Base-by-base conservation (phyloP, 768 basidiomycete genomes). In the Termitomyces sp. region DNA sequence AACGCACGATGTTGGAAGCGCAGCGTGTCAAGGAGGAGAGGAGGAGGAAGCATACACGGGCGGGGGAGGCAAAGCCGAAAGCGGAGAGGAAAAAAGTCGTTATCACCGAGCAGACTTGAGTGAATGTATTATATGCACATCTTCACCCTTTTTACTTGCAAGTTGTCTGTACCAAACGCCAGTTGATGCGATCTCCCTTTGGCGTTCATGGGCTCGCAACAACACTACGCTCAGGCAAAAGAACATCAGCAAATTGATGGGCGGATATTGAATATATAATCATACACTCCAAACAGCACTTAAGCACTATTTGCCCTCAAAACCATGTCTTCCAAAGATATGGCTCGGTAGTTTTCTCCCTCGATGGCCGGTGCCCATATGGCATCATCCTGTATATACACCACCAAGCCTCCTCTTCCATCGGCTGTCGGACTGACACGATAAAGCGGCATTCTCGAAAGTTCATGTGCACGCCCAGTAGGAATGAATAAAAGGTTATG, bases 331-430 rank as follows among this genome's bases (percentile, higher is more conserved):
- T 96, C 93, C 67, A 98, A 70, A 9, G 85, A 76, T 28, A 98
- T 85, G 3, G 95, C 94, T 57, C 80, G 76, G 68, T 85, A 91
- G 14, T 81, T 78, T 17, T 85, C 84, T 53, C 76, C 83, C 35
- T 71, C 69, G 1, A 70, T 71, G 26, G 71, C 76, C 9, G 83
- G 78, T 3, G 89, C 87, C 89, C 95, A 98, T 14, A 98, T 91
- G 0, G 94, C 95, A 72, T 97, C 94, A 64, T 97, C 94, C 61
- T 85, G 75, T 43, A 98, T 81, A 72, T 96, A 99, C 23, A 97
- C 86, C 63, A 93, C 74, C 43, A 98, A 66, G 0, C 96, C 96
- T 9, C 91, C 89, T 64, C 85, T 87, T 11, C 93, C 94, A 68
- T 92, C 91, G 14, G 82, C 83, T 21, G 79, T 85, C 52, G 75